Percentiles rank a stretch among this genome's conserved stretches.
phyloP scores from a whole-genome alignment of 129 eudicot species.

The Rutidosis leptorrhynchoides region DNA sequence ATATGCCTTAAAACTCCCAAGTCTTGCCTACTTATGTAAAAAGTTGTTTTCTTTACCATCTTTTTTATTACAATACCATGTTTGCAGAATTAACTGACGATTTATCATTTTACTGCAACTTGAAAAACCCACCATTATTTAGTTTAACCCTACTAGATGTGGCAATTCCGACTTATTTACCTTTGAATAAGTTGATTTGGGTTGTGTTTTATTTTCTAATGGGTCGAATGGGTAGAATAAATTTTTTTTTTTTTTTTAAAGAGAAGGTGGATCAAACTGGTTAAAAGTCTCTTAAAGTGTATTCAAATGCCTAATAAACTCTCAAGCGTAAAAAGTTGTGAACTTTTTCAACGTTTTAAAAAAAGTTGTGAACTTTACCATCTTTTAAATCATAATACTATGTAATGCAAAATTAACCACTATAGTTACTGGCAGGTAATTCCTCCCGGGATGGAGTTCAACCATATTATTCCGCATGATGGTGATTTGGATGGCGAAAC shows the following conservation, averaged over 20 bases:
- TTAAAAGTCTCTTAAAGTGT: neutral
- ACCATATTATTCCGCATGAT: constrained; percentile 90
- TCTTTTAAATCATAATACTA: neutral
- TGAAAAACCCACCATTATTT: neutral
- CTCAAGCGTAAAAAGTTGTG: neutral
- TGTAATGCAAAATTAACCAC: constrained; percentile 11
- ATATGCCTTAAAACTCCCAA: neutral
- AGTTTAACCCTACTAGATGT: neutral
- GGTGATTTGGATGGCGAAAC: constrained; percentile 90
- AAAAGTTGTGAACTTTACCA: constrained; percentile 2
- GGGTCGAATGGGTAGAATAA: neutral
- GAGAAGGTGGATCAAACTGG: neutral
- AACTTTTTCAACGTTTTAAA: neutral
- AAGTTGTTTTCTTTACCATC: neutral
- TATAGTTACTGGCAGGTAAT: constrained; percentile 55
- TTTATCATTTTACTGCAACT: neutral
- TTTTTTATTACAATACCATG: constrained; percentile 4
- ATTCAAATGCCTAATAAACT: neutral
- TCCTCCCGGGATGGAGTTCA: constrained; percentile 99
- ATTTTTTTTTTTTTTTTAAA: too few species aligned
- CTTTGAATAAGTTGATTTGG: neutral
- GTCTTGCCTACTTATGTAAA: too few species aligned
- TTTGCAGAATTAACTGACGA: constrained; percentile 15
- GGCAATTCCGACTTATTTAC: neutral
- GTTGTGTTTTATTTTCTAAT: neutral